Base-by-base conservation (phyloP, 108 stramenopile species). In the Conticribra guillardii region DNA sequence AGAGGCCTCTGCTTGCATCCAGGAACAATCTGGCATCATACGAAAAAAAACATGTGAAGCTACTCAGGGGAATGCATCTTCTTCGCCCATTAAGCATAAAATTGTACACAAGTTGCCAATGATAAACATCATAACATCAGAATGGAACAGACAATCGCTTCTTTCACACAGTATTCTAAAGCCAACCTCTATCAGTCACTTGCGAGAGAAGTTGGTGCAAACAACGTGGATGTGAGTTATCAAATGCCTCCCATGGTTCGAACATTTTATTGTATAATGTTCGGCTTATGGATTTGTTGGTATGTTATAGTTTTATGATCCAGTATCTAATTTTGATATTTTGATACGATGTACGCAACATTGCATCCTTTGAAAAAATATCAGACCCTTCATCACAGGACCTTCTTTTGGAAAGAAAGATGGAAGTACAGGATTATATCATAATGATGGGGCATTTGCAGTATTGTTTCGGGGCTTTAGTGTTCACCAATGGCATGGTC, bases 211-310 rank as follows among this genome's bases (percentile, higher is more conserved):
- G 64, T 54, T 85, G 60, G 30, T 81, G 22, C 76, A 82, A 51
- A 85, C 84, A 19, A 82, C 81, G 22, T 82, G 77, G 76, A 85
- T 85, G 60, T 60, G 23, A 60, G 60, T n/a, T 60, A 21, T 24
- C 11, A 19, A 11, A 22, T 27, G 1, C 26, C 31, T 8, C 15
- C 18, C 23, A 22, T 26, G 21, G 24, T 30, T 19, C 22, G n/a
- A 41, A 7, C 18, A 5, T 41, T 41, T 53, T 24, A 52, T 65
- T 54, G 5, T 65, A 44, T 65, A 19, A 17, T n/a, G n/a, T n/a
- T n/a, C n/a, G n/a, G n/a, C n/a, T n/a, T n/a, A n/a, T n/a, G n/a
- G n/a, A n/a, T n/a, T n/a, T n/a, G n/a, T n/a, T n/a, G n/a, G n/a
- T n/a, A n/a, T n/a, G n/a, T n/a, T n/a, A n/a, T n/a, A n/a, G n/a